Conservation (phyloP, 768 basidiomycete genomes). For the Tricholoma saponaceum region DNA sequence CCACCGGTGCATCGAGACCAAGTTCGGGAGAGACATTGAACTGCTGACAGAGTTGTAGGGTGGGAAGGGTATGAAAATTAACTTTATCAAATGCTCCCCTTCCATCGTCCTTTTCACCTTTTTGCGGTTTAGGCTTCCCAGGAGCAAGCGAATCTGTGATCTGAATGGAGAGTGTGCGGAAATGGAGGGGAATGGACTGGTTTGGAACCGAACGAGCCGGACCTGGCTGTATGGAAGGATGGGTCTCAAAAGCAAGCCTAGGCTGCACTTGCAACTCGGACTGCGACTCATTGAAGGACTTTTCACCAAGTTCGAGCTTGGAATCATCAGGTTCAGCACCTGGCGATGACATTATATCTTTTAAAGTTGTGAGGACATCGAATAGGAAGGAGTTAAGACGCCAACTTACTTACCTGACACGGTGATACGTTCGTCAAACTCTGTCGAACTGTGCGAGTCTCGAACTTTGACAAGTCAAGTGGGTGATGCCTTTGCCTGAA, state of each 20-base stretch:
- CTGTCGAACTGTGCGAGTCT: too few species aligned
- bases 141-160: constrained; percentile 14
- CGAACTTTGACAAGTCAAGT: too few species aligned
- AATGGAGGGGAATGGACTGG: constrained; percentile 15
- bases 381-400: too few species aligned
- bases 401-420: too few species aligned
- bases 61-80: constrained; percentile 10
- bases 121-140: constrained; percentile 6
- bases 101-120: constrained; percentile 4
- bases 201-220: neutral
- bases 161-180: constrained; percentile 18
- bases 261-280: neutral
- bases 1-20: constrained; percentile 12
- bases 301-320: neutral
- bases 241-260: neutral
- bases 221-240: neutral
- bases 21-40: constrained; percentile 9
- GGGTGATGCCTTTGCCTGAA: too few species aligned
- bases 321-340: neutral
- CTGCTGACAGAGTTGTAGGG: constrained; percentile 10
- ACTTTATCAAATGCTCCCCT: constrained; percentile 10
- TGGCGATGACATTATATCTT: too few species aligned
- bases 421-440: too few species aligned
- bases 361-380: too few species aligned
- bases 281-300: neutral